Conservation (phyloP, 108 stramenopile species). For the Aurantiochytrium sp. region DNA sequence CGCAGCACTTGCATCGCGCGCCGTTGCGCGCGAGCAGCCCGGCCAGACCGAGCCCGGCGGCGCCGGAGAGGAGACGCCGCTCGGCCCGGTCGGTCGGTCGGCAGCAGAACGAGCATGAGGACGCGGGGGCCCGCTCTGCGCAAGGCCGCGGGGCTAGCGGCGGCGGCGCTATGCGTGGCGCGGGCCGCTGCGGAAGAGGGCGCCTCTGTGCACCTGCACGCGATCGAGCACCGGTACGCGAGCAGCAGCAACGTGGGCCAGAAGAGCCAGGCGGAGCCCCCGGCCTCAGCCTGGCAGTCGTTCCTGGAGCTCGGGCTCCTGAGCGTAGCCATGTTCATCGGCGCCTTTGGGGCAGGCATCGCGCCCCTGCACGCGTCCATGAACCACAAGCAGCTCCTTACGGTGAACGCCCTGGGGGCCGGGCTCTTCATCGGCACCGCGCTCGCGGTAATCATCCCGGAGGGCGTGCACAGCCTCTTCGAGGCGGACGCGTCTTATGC, state of each 20-base stretch:
- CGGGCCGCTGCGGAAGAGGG: too few species aligned
- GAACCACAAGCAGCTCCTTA: neutral
- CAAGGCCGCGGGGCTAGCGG: too few species aligned
- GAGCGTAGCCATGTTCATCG: neutral
- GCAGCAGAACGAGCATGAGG: too few species aligned
- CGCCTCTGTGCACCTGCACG: neutral
- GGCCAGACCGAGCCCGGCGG: too few species aligned
- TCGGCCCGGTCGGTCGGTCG: too few species aligned
- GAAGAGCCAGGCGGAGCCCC: neutral
- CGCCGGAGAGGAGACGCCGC: too few species aligned
- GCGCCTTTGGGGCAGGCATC: conserved; percentile 10
- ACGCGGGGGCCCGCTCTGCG: too few species aligned
- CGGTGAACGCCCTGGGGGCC: neutral
- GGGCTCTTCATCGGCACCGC: conserved; percentile 14
- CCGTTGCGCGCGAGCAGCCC: too few species aligned
- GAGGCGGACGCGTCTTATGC: neutral
- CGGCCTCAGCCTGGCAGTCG: neutral
- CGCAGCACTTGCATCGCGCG: too few species aligned
- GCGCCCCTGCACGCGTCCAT: neutral
- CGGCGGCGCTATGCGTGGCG: too few species aligned
- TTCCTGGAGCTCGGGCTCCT: neutral
- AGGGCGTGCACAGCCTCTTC: neutral
- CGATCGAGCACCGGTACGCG: neutral
- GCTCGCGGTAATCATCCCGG: conserved; percentile 6
- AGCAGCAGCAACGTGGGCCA: neutral